phyloP scores from a whole-genome alignment of 345 rosid species.

The Turritis glabra region DNA sequence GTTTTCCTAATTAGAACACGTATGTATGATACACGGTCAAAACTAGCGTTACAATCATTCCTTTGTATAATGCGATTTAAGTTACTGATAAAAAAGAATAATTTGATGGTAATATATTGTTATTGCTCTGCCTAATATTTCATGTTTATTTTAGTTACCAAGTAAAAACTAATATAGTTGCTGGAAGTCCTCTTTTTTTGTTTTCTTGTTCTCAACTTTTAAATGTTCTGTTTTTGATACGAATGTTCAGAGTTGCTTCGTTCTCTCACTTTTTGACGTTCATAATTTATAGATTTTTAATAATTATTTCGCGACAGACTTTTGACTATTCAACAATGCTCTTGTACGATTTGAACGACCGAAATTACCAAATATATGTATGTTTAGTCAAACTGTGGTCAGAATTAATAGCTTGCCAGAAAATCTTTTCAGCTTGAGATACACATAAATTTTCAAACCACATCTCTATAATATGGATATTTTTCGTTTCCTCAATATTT shows the following conservation, averaged over 20 bases:
- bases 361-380: slow-evolving; percentile 25
- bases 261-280: slow-evolving; percentile 30
- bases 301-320: slow-evolving; percentile 6
- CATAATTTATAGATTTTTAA: background rate
- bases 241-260: slow-evolving; percentile 27
- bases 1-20: too few species aligned
- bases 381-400: slow-evolving; percentile 34
- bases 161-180: background rate
- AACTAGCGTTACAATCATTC: background rate
- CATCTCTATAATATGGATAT: background rate
- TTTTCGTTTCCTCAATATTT: background rate
- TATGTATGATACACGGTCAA: background rate
- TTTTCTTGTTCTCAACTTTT: background rate
- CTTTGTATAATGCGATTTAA: slow-evolving; percentile 2
- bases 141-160: background rate
- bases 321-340: slow-evolving; percentile 29
- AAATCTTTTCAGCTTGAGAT: background rate
- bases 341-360: slow-evolving; percentile 27
- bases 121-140: background rate
- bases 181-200: background rate
- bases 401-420: slow-evolving; percentile 20
- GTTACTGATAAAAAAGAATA: background rate
- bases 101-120: background rate
- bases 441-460: slow-evolving; percentile 15
- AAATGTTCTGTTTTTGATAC: background rate